Evolutionary conservation across 331 rosid genomes (phyloP).

Genomic region (Rhamnella rubrinervis): DNA sequence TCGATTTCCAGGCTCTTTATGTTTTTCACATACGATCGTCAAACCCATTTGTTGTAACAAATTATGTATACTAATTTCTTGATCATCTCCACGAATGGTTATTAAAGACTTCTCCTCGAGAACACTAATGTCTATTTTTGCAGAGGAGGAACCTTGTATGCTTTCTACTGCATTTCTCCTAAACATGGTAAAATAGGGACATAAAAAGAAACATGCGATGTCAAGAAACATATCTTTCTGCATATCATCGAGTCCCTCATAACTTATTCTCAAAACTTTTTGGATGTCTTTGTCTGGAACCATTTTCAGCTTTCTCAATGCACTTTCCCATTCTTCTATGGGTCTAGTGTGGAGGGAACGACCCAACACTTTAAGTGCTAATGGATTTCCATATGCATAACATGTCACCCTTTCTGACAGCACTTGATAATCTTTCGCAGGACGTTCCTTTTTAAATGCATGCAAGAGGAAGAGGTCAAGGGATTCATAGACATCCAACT

Average conservation of each 20-base stretch:
- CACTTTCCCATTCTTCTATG: background rate
- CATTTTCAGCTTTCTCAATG: background rate
- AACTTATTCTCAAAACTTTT: background rate
- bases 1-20: background rate
- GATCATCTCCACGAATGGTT: background rate
- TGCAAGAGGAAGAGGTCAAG: conserved; percentile 4
- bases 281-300: background rate
- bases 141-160: background rate
- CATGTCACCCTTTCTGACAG: background rate
- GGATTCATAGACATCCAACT: background rate
- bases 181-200: background rate
- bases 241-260: background rate
- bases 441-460: background rate
- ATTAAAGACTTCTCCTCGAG: conserved; percentile 25
- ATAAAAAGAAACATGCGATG: background rate
- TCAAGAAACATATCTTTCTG: conserved; percentile 6
- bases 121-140: conserved; percentile 11
- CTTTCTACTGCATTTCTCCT: background rate
- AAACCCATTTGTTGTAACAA: conserved; percentile 31
- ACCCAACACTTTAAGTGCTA: conserved; percentile 21
- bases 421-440: background rate
- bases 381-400: conserved; percentile 22
- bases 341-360: background rate
- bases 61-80: conserved; percentile 20
- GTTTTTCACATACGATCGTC: conserved; percentile 20